These are phyloP conservation scores for Pyrenophora seminiperda DNA, from an alignment of 2,329 filamentous ascomycete species.

Conservation along the genomic window DNA sequence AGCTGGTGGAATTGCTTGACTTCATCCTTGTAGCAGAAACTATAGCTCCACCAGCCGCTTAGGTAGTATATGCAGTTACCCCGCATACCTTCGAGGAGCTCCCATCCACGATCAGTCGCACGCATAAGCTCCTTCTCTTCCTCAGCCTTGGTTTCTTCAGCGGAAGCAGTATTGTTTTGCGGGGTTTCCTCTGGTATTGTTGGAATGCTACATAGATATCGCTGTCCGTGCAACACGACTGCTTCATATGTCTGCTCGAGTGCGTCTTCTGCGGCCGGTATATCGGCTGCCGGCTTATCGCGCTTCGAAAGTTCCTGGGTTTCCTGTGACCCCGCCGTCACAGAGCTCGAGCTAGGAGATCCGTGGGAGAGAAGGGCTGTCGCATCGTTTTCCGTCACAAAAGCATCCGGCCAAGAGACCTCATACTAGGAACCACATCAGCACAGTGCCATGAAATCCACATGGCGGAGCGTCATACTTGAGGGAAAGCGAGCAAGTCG, in stretches of 20 bases:
- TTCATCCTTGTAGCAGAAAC: constrained; percentile 86
- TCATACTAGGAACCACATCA: constrained; percentile 66
- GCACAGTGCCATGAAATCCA: constrained; percentile 1
- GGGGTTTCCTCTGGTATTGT: constrained; percentile 62
- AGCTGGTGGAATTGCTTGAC: constrained; percentile 91
- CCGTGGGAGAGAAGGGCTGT: constrained; percentile 59
- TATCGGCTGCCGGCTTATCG: constrained; percentile 22
- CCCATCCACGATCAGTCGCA: constrained; percentile 77
- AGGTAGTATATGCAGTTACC: constrained; percentile 82
- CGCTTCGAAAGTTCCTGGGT: constrained; percentile 46
- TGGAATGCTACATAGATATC: constrained; percentile 86
- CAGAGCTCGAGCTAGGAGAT: constrained; percentile 34
- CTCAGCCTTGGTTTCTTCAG: constrained; percentile 70
- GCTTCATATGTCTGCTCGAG: constrained; percentile 66
- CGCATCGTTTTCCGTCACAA: constrained; percentile 73
- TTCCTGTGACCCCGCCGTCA: constrained; percentile 39
- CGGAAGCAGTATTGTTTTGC: constrained; percentile 67
- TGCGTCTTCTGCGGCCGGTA: constrained; percentile 24
- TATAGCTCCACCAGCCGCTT: constrained; percentile 95
- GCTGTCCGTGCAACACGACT: constrained; percentile 70
- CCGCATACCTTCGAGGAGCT: constrained; percentile 77
- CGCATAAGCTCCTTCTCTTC: constrained; percentile 79
- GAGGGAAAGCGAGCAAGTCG: constrained; percentile 83
- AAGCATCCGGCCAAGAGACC: constrained; percentile 74
- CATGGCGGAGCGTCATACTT: constrained; percentile 60